Percentiles rank a stretch among this genome's conserved stretches.
Evolutionary conservation across 2,329 filamentous ascomycete genomes (phyloP).

Genomic region (Gyromitra esculenta): DNA sequence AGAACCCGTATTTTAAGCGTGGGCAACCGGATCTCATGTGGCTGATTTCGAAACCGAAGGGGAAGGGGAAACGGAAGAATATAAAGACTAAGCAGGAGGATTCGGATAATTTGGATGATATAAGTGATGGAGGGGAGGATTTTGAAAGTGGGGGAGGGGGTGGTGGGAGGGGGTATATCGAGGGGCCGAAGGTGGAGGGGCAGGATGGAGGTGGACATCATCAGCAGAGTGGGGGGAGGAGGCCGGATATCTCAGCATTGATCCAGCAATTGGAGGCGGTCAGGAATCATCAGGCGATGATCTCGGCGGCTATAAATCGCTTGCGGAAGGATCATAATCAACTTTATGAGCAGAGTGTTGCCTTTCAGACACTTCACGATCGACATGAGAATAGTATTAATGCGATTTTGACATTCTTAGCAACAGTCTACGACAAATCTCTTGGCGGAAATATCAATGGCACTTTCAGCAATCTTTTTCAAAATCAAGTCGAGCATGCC

Average conservation of each 20-base stretch:
- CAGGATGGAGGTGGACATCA: slow-evolving; percentile 57
- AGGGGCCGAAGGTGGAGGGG: slow-evolving; percentile 59
- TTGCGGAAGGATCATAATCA: slow-evolving; percentile 87
- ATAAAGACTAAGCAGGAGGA: slow-evolving; percentile 60
- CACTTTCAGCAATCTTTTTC: slow-evolving; percentile 79
- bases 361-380: slow-evolving; percentile 90
- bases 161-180: slow-evolving; percentile 70
- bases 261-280: slow-evolving; percentile 83
- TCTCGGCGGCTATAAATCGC: slow-evolving; percentile 81
- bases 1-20: slow-evolving; percentile 93
- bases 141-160: slow-evolving; percentile 68
- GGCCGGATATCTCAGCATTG: slow-evolving; percentile 74
- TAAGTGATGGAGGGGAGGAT: slow-evolving; percentile 70
- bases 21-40: slow-evolving; percentile 83
- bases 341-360: slow-evolving; percentile 84
- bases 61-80: slow-evolving; percentile 60
- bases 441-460: slow-evolving; percentile 88
- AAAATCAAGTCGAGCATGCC: slow-evolving; percentile 67
- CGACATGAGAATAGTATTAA: slow-evolving; percentile 99
- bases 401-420: slow-evolving; percentile 95
- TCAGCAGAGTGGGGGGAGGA: slow-evolving; percentile 58
- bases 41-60: slow-evolving; percentile 70
- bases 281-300: slow-evolving; percentile 85
- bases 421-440: slow-evolving; percentile 94
- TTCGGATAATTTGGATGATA: slow-evolving; percentile 60